phyloP scores from a whole-genome alignment of 1,284 basidiomycete species.

The Fomes fomentarius region DNA sequence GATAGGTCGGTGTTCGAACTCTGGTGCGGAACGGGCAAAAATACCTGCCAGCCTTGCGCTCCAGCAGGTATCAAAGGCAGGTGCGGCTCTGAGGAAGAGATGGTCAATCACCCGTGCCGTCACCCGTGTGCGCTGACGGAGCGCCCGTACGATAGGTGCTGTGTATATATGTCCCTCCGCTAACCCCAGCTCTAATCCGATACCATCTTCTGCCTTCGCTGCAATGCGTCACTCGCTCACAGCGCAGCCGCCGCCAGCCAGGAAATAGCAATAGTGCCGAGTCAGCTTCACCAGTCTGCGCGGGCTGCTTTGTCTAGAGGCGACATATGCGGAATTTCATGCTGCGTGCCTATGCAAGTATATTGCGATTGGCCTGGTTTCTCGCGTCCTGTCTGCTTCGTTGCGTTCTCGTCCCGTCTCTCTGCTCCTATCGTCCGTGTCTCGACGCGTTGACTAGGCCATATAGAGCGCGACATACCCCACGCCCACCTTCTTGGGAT shows the following conservation, averaged over 20 bases:
- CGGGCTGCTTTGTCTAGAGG: no score
- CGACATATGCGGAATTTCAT: no score
- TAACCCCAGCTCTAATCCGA: neutral
- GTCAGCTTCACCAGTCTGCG: no score
- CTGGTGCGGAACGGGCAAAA: conserved; percentile 7
- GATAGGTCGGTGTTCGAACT: conserved; percentile 12
- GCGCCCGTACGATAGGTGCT: conserved; percentile 12
- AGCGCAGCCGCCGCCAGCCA: no score
- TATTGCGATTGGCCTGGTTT: conserved; percentile 6
- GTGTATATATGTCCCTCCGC: conserved; percentile 3
- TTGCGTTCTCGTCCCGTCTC: conserved; percentile 4
- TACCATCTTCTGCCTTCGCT: no score
- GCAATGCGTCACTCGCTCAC: no score
- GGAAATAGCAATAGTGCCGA: no score
- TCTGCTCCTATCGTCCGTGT: conserved; percentile 4
- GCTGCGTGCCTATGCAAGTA: no score
- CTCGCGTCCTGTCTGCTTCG: neutral
- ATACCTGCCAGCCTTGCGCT: conserved; percentile 13
- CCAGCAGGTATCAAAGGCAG: conserved; percentile 6
- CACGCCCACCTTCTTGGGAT: conserved; percentile 14
- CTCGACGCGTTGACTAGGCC: conserved; percentile 7
- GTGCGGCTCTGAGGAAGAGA: conserved; percentile 8
- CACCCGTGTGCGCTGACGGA: conserved; percentile 3
- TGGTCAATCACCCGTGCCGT: conserved; percentile 11
- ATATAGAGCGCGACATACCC: conserved; percentile 11